These are phyloP conservation scores for Hypocrella siamensis DNA, from an alignment of 2,329 filamentous ascomycete species.

Conservation along the genomic window DNA sequence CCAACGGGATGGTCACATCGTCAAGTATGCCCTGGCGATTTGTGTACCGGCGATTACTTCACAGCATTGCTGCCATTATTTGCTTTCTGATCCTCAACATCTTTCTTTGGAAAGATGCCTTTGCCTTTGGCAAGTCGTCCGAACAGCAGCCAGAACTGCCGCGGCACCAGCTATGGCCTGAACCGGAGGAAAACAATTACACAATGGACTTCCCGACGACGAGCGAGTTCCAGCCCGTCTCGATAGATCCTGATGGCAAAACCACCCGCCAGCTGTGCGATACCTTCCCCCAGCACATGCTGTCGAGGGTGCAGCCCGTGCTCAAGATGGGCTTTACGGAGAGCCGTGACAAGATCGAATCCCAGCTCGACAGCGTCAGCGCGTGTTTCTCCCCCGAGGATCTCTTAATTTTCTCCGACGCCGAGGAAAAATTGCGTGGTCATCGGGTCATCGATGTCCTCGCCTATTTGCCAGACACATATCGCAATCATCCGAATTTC, in stretches of 20 bases:
- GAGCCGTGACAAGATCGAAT: constrained; percentile 9
- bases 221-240: constrained; percentile 15
- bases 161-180: background rate
- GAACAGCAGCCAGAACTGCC: constrained; percentile 1
- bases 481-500: constrained; percentile 16
- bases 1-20: no score
- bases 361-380: constrained; percentile 35
- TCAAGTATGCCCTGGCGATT: no score
- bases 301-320: constrained; percentile 15
- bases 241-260: constrained; percentile 9
- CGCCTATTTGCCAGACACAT: constrained; percentile 9
- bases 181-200: constrained; percentile 1
- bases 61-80: no score
- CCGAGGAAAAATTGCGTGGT: constrained; percentile 26
- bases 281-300: constrained; percentile 15
- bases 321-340: constrained; percentile 17
- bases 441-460: constrained; percentile 28
- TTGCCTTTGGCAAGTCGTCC: no score
- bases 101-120: no score
- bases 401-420: constrained; percentile 34
- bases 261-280: constrained; percentile 13
- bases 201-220: constrained; percentile 14
- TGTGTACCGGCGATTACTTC: no score
- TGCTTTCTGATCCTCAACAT: no score
- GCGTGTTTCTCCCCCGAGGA: constrained; percentile 26